A percentile compares a stretch with the other conserved stretches of the same genome.
Evolutionary conservation across 164 flowering plant species (phyloP).

Genomic region (Nelumbo lutea): DNA sequence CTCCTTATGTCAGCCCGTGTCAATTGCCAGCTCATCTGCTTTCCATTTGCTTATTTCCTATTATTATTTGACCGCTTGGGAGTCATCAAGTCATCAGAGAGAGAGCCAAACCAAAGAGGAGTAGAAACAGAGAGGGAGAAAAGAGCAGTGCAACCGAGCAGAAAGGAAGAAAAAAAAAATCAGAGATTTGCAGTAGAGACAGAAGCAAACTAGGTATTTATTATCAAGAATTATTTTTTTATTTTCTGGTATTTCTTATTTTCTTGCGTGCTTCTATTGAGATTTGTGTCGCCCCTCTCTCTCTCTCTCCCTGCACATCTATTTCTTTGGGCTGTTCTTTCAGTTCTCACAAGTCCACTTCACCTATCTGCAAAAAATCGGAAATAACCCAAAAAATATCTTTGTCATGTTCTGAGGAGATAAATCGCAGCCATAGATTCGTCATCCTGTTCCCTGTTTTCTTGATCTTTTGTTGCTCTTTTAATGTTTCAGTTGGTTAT

Average conservation of each 20-base stretch:
- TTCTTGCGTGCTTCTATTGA: background rate
- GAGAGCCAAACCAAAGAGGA: slow-evolving; percentile 3
- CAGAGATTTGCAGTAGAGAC: background rate
- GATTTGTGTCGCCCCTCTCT: background rate
- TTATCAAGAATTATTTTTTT: background rate
- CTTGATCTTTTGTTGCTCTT: background rate
- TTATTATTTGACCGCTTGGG: slow-evolving; percentile 38
- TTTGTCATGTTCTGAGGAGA: slow-evolving; percentile 16
- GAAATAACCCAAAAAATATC: slow-evolving; percentile 4
- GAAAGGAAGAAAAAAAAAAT: no score
- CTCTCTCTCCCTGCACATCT: background rate
- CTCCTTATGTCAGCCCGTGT: background rate
- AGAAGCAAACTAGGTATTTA: slow-evolving; percentile 3
- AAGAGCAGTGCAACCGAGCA: no score
- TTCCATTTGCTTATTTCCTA: background rate
- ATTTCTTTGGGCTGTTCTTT: slow-evolving; percentile 21
- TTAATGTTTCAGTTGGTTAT: slow-evolving; percentile 12
- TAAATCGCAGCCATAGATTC: slow-evolving; percentile 52
- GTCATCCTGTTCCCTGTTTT: slow-evolving; percentile 28
- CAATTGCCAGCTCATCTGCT: background rate
- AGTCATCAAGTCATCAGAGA: slow-evolving; percentile 14
- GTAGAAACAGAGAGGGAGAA: slow-evolving; percentile 5
- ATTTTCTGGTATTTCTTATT: background rate
- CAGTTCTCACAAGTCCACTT: background rate
- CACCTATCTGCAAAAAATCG: background rate